A percentile compares a stretch with the other conserved stretches of the same genome.
Evolutionary conservation across 352 stramenopile species (phyloP).

Genomic region (Globisporangium cylindrosporum): DNA sequence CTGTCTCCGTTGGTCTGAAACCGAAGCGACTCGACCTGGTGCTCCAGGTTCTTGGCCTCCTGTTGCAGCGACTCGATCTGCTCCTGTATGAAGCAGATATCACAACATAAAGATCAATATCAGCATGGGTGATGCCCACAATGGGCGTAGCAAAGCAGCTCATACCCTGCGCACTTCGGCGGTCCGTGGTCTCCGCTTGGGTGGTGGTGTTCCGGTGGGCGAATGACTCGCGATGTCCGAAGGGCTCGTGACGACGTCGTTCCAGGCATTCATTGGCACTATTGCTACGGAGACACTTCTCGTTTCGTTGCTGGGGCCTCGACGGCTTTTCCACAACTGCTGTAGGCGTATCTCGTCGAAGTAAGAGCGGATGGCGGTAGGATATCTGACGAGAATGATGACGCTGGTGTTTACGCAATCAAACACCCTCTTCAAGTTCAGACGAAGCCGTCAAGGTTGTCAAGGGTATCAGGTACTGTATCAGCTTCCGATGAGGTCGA

Average conservation of each 20-base stretch:
- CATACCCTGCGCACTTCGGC: background rate
- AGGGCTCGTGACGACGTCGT: background rate
- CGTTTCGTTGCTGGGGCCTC: background rate
- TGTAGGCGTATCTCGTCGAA: too few species aligned
- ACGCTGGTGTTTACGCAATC: background rate
- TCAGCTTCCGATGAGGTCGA: too few species aligned
- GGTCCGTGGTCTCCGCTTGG: background rate
- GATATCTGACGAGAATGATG: background rate
- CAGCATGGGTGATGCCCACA: background rate
- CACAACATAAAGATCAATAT: background rate
- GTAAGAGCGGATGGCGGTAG: too few species aligned
- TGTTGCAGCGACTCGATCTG: background rate
- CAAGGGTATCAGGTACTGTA: too few species aligned
- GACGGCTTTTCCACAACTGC: too few species aligned
- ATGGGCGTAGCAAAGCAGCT: background rate
- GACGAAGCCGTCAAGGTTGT: too few species aligned
- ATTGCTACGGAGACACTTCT: background rate
- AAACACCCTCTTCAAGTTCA: too few species aligned
- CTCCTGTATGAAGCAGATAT: background rate
- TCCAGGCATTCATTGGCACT: background rate
- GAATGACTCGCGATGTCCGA: background rate
- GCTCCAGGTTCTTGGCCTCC: background rate
- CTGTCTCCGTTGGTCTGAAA: background rate
- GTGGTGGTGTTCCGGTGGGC: too few species aligned
- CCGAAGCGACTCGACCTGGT: background rate